A percentile compares a stretch with the other conserved stretches of the same genome.
Conservation (phyloP, 78 protist genomes). For the Dictyostelium capitatum region DNA sequence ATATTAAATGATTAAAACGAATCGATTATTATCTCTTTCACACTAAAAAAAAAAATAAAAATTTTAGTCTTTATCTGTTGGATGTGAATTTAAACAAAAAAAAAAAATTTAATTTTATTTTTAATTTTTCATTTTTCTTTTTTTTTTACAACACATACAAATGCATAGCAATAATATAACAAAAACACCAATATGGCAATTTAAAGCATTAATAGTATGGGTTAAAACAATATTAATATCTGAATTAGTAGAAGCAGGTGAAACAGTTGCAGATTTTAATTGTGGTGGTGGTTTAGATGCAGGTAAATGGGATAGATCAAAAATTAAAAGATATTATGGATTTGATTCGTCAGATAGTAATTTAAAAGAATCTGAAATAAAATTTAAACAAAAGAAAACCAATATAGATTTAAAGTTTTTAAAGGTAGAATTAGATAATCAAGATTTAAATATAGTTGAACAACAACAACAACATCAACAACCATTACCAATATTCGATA, state of each 20-base stretch:
- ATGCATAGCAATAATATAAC: not conserved
- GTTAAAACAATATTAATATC: slow-evolving; percentile 76
- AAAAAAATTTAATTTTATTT: not conserved
- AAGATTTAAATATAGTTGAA: too few species aligned
- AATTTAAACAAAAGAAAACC: slow-evolving; percentile 45
- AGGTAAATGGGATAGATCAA: slow-evolving; percentile 82
- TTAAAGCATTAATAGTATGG: slow-evolving; percentile 73
- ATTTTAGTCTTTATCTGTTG: too few species aligned
- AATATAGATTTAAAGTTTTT: slow-evolving; percentile 17
- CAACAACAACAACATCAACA: too few species aligned
- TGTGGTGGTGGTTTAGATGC: slow-evolving; percentile 71
- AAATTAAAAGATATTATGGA: slow-evolving; percentile 58
- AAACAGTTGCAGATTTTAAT: slow-evolving; percentile 48
- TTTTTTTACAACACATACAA: not conserved
- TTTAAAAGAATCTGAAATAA: slow-evolving; percentile 32
- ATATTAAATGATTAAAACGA: slow-evolving; percentile 12
- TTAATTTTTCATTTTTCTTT: too few species aligned
- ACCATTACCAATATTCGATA: slow-evolving; percentile 11
- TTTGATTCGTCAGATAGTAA: slow-evolving; percentile 4
- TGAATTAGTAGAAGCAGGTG: slow-evolving; percentile 66
- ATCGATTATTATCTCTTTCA: too few species aligned
- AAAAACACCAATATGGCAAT: slow-evolving; percentile 77
- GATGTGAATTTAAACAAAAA: too few species aligned
- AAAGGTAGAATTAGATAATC: too few species aligned
- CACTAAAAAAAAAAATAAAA: not conserved